Evolutionary conservation across 2,329 filamentous ascomycete species (phyloP).

Genomic region (Chrysosporium queenslandicum): DNA sequence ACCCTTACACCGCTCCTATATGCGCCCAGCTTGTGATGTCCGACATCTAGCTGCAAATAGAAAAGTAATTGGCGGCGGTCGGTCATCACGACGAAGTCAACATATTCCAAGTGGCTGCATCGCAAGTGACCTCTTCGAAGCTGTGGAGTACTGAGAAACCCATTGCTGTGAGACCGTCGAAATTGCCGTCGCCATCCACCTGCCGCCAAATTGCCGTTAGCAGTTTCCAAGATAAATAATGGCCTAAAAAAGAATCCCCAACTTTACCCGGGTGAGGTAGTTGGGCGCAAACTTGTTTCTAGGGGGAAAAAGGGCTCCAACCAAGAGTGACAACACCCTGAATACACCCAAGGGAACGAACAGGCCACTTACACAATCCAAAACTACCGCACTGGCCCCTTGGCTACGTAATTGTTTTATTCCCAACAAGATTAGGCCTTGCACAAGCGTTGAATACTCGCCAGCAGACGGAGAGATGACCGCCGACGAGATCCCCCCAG

Average conservation of each 20-base stretch:
- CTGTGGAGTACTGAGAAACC: conserved; percentile 69
- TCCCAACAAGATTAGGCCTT: conserved; percentile 70
- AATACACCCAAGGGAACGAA: not conserved
- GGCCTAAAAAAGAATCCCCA: not conserved
- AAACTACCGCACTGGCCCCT: conserved; percentile 59
- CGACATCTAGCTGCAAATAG: not conserved
- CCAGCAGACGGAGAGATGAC: conserved; percentile 60
- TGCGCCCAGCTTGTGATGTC: not conserved
- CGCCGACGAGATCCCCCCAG: conserved; percentile 70
- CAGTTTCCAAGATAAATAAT: not conserved
- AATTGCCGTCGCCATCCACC: conserved; percentile 61
- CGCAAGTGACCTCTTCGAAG: conserved; percentile 70
- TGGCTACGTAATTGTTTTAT: conserved; percentile 73
- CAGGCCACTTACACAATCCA: conserved; percentile 62
- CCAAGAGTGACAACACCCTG: not conserved
- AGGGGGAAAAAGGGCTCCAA: not conserved
- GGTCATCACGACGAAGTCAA: conserved; percentile 1
- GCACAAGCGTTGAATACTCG: conserved; percentile 61
- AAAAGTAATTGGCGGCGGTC: not conserved
- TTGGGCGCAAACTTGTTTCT: not conserved
- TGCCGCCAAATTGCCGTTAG: conserved; percentile 25
- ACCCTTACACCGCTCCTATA: conserved; percentile 8
- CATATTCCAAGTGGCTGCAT: conserved; percentile 49
- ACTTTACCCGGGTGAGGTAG: not conserved
- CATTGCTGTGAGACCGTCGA: conserved; percentile 65